A percentile compares a stretch with the other conserved stretches of the same genome.
phyloP scores from a whole-genome alignment of 495 filamentous ascomycete genomes.

The Darksidea phi region DNA sequence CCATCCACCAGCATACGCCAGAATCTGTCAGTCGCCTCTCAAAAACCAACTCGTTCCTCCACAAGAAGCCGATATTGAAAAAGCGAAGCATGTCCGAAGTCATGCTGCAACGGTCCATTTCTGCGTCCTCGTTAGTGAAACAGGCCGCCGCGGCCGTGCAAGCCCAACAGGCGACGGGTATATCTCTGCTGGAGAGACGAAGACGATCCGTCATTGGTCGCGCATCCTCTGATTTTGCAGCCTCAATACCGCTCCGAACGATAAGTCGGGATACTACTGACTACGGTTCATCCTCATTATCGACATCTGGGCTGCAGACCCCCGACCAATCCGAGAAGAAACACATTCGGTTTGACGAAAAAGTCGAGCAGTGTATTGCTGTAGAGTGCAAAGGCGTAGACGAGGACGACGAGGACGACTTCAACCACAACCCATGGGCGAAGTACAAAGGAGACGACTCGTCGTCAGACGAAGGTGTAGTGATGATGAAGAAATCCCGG shows the following conservation, averaged over 20 bases:
- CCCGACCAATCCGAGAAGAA: constrained; percentile 64
- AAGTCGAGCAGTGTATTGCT: constrained; percentile 93
- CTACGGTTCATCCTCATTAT: constrained; percentile 53
- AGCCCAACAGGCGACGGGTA: constrained; percentile 71
- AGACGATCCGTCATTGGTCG: constrained; percentile 51
- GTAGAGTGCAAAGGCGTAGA: constrained; percentile 77
- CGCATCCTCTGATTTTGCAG: constrained; percentile 65
- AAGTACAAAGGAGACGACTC: constrained; percentile 59
- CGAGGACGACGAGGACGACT: constrained; percentile 62
- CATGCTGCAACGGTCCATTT: constrained; percentile 88
- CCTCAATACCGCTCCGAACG: constrained; percentile 53
- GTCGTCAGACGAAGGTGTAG: constrained; percentile 74
- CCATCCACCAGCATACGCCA: constrained; percentile 47
- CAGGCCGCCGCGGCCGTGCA: constrained; percentile 91
- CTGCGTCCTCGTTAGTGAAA: constrained; percentile 85
- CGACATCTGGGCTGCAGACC: constrained; percentile 64
- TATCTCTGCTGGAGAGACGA: constrained; percentile 33
- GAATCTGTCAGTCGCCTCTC: constrained; percentile 62
- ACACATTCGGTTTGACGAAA: constrained; percentile 95
- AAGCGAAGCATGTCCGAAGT: constrained; percentile 94
- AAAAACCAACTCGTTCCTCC: constrained; percentile 76
- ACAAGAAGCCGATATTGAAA: constrained; percentile 92
- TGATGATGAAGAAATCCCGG: constrained; percentile 69
- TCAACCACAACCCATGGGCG: constrained; percentile 39
- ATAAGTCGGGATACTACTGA: constrained; percentile 58